Percentiles rank a stretch among this genome's conserved stretches.
phyloP scores from a whole-genome alignment of 1,284 basidiomycete genomes.

The Inonotus obliquus region DNA sequence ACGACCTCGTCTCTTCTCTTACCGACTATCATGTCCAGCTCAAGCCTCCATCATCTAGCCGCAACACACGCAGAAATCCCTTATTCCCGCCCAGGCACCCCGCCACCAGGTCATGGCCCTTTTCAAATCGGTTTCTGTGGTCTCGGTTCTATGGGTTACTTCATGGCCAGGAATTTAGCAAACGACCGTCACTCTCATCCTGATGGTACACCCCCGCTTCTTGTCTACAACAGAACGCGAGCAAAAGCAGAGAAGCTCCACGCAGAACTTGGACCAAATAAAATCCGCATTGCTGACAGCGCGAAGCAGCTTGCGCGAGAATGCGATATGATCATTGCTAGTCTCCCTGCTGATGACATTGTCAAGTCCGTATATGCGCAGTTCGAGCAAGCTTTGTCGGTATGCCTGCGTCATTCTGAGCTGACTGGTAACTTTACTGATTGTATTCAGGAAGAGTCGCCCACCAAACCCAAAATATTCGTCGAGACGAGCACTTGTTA shows the following conservation, averaged over 20 bases:
- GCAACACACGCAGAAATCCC: constrained; percentile 34
- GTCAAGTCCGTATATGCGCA: constrained; percentile 65
- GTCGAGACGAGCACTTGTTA: constrained; percentile 80
- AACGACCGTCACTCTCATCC: constrained; percentile 38
- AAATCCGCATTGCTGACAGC: constrained; percentile 49
- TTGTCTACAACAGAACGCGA: constrained; percentile 65
- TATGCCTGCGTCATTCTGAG: constrained; percentile 29
- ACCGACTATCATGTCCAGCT: not conserved
- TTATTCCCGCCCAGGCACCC: constrained; percentile 56
- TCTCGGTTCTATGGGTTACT: constrained; percentile 64
- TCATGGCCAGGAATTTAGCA: constrained; percentile 76
- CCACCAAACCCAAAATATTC: constrained; percentile 59
- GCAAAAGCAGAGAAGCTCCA: constrained; percentile 55
- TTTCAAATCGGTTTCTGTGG: constrained; percentile 59
- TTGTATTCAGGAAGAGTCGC: constrained; percentile 11
- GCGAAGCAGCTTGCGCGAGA: constrained; percentile 54
- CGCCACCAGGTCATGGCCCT: constrained; percentile 29
- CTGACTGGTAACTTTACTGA: not conserved
- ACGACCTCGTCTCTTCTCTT: not conserved
- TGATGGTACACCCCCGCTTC: constrained; percentile 38
- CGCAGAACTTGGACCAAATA: constrained; percentile 47
- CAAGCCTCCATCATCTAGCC: constrained; percentile 10
- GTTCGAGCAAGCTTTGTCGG: constrained; percentile 56
- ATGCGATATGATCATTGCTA: constrained; percentile 81
- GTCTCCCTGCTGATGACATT: constrained; percentile 69